Evolutionary conservation across 805 yeast species (phyloP).

Genomic region (Zygosaccharomyces pseudorouxii): DNA sequence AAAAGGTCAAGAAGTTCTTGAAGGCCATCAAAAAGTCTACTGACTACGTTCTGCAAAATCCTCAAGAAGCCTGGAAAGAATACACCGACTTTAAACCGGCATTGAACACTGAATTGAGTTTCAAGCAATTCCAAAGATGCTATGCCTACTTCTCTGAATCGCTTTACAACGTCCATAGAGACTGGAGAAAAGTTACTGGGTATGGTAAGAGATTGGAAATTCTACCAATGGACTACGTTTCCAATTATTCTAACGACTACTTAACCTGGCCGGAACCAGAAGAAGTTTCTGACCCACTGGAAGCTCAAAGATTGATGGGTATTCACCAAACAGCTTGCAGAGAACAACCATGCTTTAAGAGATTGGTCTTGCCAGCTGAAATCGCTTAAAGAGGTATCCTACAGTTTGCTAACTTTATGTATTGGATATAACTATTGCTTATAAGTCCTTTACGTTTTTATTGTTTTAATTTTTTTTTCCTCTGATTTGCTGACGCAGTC

Average conservation of each 20-base stretch:
- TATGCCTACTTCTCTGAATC: conserved; percentile 50
- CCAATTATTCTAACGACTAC: conserved; percentile 50
- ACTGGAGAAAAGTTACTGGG: conserved; percentile 52
- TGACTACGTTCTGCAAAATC: conserved; percentile 42
- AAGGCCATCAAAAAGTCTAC: conserved; percentile 49
- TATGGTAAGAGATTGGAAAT: conserved; percentile 52
- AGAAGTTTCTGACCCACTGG: conserved; percentile 44
- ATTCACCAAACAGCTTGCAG: conserved; percentile 45
- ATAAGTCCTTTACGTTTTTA: neutral
- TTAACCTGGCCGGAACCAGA: conserved; percentile 47
- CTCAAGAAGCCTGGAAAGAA: conserved; percentile 44
- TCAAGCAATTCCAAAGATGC: conserved; percentile 48
- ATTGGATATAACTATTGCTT: no score
- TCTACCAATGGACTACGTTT: conserved; percentile 44
- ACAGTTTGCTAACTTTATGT: neutral
- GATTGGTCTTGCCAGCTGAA: conserved; percentile 36
- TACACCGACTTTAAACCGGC: conserved; percentile 46
- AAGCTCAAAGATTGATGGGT: conserved; percentile 46
- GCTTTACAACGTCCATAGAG: conserved; percentile 50
- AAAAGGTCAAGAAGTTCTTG: conserved; percentile 43
- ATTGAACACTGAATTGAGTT: conserved; percentile 39
- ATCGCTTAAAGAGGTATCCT: neutral
- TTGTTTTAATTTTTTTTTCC: neutral
- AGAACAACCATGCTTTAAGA: conserved; percentile 46
- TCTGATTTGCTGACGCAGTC: neutral